Evolutionary conservation across 257 asterid species (phyloP), one percentile per base, ranked within the genome.

Genomic region (Solanum gandarillasii): DNA sequence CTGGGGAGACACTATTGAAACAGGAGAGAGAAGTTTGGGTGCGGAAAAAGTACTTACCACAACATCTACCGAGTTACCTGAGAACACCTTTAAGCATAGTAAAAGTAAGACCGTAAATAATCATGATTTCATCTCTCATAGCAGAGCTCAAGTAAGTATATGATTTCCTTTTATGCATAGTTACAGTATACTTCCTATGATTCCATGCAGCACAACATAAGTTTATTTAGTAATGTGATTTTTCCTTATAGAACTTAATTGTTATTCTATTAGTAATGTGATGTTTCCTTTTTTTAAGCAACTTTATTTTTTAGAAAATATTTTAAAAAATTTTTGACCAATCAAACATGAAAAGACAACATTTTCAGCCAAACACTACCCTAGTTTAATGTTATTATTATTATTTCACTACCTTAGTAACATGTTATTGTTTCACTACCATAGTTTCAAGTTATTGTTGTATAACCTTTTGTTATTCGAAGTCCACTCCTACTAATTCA

Each of bases 31-130:
- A 67, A 92, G 86, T 13, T 9, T 91, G 16, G 92, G 85, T 20
- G 88, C 89, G 1, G 89, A 89, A 29, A 93, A 91, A 43, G 0
- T 43, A 71, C 76, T 89, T 84, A 91, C 95, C 62, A 89, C 98
- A 0, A 82, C 93, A 55, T 92, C 96, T 75, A 46, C 90, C 72
- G 93, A 90, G 31, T 95, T 98, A 89, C 95, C 92, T 92, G 98
- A 86, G 81, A 93, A 93, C 84, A 94, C 98, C 90, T 96, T 88
- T 83, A 4, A 43, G 52, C 52, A 43, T 12, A 12, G 2, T 43
- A 43, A 43, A 43, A 43, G 2, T 12, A 92, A 92, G 39, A 90
- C 92, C 83, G 88, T 86, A 72, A 96, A 96, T 7, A 95, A 96
- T 68, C 93, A 87, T 85, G 97, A 94, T 84, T 92, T 96, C 27